phyloP scores from a whole-genome alignment of 2,329 filamentous ascomycete genomes.

The Lachnellula arida region DNA sequence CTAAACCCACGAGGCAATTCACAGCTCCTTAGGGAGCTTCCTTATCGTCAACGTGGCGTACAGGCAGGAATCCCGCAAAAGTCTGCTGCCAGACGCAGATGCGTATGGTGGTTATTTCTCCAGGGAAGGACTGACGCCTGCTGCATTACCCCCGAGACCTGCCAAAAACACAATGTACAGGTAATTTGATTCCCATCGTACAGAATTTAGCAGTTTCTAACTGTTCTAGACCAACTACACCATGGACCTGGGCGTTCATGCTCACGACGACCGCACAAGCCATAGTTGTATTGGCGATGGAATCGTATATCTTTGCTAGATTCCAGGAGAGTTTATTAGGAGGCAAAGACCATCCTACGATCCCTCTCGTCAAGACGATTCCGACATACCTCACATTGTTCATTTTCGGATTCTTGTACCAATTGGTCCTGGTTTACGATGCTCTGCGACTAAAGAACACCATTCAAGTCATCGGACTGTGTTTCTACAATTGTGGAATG shows the following conservation, averaged over 20 bases:
- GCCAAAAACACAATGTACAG: slow-evolving; percentile 58
- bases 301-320: slow-evolving; percentile 87
- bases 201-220: neutral
- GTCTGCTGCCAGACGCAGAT: slow-evolving; percentile 38
- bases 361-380: slow-evolving; percentile 64
- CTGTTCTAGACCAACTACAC: slow-evolving; percentile 56
- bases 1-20: neutral
- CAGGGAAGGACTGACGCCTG: slow-evolving; percentile 28
- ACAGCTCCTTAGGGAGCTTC: slow-evolving; percentile 26
- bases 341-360: slow-evolving; percentile 41
- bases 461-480: slow-evolving; percentile 95
- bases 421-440: slow-evolving; percentile 86
- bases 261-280: slow-evolving; percentile 70
- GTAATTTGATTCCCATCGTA: slow-evolving; percentile 11
- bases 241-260: slow-evolving; percentile 88
- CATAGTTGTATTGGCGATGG: slow-evolving; percentile 73
- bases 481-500: slow-evolving; percentile 85
- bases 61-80: slow-evolving; percentile 42
- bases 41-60: slow-evolving; percentile 42
- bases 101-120: slow-evolving; percentile 33
- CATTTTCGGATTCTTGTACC: slow-evolving; percentile 95
- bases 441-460: slow-evolving; percentile 93
- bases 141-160: slow-evolving; percentile 25
- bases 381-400: slow-evolving; percentile 94
- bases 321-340: slow-evolving; percentile 64